Evolutionary conservation across 106 monocot species (phyloP).

Genomic region (Dioscorea alata): DNA sequence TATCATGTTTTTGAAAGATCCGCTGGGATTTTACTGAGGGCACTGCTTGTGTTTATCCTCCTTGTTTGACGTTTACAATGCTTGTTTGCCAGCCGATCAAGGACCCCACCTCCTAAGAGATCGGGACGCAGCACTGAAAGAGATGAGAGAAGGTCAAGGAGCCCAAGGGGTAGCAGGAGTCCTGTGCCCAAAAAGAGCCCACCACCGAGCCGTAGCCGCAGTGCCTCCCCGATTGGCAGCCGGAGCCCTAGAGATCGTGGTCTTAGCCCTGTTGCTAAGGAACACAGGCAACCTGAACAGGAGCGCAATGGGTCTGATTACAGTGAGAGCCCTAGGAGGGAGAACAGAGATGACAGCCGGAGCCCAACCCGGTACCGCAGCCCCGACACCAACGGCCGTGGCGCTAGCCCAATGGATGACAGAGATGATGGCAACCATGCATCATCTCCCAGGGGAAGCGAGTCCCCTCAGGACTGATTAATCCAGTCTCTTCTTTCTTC

Average conservation of each 20-base stretch:
- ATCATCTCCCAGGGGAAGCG: slow-evolving; percentile 12
- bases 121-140: slow-evolving; percentile 30
- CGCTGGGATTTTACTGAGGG: too few species aligned
- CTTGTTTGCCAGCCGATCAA: slow-evolving; percentile 48
- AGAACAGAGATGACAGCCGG: slow-evolving; percentile 28
- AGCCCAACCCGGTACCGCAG: slow-evolving; percentile 29
- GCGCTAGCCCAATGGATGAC: slow-evolving; percentile 21
- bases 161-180: slow-evolving; percentile 61
- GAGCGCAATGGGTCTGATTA: slow-evolving; percentile 54
- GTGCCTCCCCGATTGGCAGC: slow-evolving; percentile 44
- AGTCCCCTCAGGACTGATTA: slow-evolving; percentile 16
- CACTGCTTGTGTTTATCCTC: neutral
- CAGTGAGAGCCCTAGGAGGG: slow-evolving; percentile 51
- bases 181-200: slow-evolving; percentile 27
- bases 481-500: too few species aligned
- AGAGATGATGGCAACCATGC: slow-evolving; percentile 9
- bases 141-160: slow-evolving; percentile 57
- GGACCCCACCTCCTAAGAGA: slow-evolving; percentile 62
- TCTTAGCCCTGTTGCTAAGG: slow-evolving; percentile 29
- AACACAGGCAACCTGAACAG: slow-evolving; percentile 6
- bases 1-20: too few species aligned
- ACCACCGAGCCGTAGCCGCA: slow-evolving; percentile 21
- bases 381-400: slow-evolving; percentile 24
- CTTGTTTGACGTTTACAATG: neutral
- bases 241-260: slow-evolving; percentile 38